These are phyloP conservation scores for Sanghuangporus sanghuang DNA, from an alignment of 1,284 basidiomycete genomes.

Conservation along the genomic window DNA sequence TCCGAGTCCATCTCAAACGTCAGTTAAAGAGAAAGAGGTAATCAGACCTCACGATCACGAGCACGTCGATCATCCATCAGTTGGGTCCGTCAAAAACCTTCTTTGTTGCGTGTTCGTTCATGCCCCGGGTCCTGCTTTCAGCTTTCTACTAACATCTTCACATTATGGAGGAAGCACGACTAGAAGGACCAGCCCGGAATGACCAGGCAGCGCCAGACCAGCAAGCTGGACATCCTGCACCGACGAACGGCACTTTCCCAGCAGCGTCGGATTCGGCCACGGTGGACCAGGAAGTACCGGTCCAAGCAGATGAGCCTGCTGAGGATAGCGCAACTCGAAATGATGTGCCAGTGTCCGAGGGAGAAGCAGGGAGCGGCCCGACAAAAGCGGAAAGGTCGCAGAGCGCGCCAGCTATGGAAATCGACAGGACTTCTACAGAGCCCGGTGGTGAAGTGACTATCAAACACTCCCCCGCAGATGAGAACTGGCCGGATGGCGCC, in stretches of 20 bases:
- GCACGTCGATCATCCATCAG: not conserved
- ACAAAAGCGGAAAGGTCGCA: not conserved
- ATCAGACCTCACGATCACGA: not conserved
- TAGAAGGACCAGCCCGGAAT: not conserved
- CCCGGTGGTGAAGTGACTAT: not conserved
- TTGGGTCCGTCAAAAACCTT: not conserved
- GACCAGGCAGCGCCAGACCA: not conserved
- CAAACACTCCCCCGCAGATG: constrained; percentile 4
- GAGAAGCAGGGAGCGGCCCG: not conserved
- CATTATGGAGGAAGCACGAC: not conserved
- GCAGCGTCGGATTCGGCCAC: not conserved
- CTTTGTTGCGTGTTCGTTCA: not conserved
- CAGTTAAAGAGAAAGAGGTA: not conserved
- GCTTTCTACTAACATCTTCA: not conserved
- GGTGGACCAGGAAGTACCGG: not conserved
- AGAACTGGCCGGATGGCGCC: not conserved
- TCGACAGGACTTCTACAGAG: not conserved
- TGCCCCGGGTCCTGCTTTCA: not conserved
- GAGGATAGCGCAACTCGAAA: not conserved
- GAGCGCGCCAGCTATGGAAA: not conserved
- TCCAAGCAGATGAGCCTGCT: not conserved
- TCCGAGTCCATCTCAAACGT: too few species aligned
- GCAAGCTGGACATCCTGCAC: not conserved
- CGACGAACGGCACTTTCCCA: not conserved
- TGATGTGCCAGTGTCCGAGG: not conserved